Evolutionary conservation across 176 grass and related monocot genomes (phyloP).

Genomic region (Oropetium thomaeum): DNA sequence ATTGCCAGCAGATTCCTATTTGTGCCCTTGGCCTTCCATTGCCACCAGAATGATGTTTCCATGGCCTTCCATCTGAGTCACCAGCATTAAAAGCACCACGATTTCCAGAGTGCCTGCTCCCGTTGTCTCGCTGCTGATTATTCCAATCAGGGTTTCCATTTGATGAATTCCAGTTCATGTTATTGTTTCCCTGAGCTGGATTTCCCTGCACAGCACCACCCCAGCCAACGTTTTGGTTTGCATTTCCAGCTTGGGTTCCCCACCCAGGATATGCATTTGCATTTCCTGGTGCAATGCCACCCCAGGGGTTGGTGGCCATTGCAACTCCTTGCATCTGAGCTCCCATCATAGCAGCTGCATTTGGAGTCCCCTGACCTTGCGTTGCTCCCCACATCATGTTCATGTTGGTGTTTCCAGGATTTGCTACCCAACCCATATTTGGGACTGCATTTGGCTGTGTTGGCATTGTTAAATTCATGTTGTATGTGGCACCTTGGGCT

Average conservation of each 20-base stretch:
- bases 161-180: slow-evolving; percentile 45
- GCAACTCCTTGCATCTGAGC: slow-evolving; percentile 65
- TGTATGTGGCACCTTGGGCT: slow-evolving; percentile 61
- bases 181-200: slow-evolving; percentile 55
- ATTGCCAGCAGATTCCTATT: slow-evolving; percentile 25
- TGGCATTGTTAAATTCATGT: slow-evolving; percentile 63
- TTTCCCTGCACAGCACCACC: slow-evolving; percentile 52
- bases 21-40: slow-evolving; percentile 38
- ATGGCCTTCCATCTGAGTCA: slow-evolving; percentile 40
- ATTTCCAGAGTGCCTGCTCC: slow-evolving; percentile 39
- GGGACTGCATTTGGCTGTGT: slow-evolving; percentile 51
- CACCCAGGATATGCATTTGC: slow-evolving; percentile 62
- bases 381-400: slow-evolving; percentile 51
- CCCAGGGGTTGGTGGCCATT: slow-evolving; percentile 58
- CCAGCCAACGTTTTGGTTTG: slow-evolving; percentile 51
- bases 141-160: slow-evolving; percentile 44
- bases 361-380: slow-evolving; percentile 47
- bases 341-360: slow-evolving; percentile 46
- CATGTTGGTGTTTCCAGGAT: slow-evolving; percentile 64
- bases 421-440: slow-evolving; percentile 62
- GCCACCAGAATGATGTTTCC: slow-evolving; percentile 31
- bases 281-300: slow-evolving; percentile 50
- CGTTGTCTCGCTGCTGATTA: slow-evolving; percentile 47
- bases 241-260: slow-evolving; percentile 50
- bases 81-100: slow-evolving; percentile 24